Percentiles rank a stretch among this genome's conserved stretches.
Conservation (phyloP, 768 basidiomycete genomes). For the Lactarius quietus region DNA sequence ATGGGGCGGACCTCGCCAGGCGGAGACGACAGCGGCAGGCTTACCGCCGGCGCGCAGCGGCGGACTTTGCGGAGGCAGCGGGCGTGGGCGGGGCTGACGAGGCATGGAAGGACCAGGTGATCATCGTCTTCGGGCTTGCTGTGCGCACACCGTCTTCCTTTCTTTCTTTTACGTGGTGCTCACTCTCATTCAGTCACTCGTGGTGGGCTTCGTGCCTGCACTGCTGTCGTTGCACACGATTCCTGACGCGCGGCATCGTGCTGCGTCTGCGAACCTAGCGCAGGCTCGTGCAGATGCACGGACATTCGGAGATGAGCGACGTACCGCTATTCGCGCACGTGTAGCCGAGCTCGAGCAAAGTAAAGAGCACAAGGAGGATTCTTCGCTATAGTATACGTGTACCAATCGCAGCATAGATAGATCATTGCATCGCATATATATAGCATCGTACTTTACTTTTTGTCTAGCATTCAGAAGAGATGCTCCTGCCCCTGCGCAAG, state of each 20-base stretch:
- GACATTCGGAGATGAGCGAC: constrained; percentile 51
- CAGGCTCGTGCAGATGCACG: constrained; percentile 56
- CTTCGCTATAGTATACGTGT: not conserved
- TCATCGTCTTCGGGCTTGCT: constrained; percentile 46
- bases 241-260: constrained; percentile 44
- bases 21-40: constrained; percentile 40
- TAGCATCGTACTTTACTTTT: not conserved
- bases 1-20: constrained; percentile 48
- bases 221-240: constrained; percentile 36
- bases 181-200: constrained; percentile 37
- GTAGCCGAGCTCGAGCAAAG: constrained; percentile 39
- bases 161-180: not conserved
- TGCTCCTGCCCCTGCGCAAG: constrained; percentile 65
- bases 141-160: constrained; percentile 35
- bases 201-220: constrained; percentile 44
- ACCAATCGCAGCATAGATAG: not conserved
- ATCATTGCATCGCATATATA: not conserved
- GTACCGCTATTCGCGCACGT: constrained; percentile 47
- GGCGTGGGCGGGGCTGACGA: constrained; percentile 36
- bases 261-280: constrained; percentile 55
- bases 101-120: constrained; percentile 48
- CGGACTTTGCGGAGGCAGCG: constrained; percentile 18
- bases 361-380: constrained; percentile 7
- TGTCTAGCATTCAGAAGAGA: constrained; percentile 41
- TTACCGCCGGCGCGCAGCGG: constrained; percentile 27